Evolutionary conservation across 495 filamentous ascomycete genomes (phyloP).

Genomic region (Hyaloscypha variabilis): DNA sequence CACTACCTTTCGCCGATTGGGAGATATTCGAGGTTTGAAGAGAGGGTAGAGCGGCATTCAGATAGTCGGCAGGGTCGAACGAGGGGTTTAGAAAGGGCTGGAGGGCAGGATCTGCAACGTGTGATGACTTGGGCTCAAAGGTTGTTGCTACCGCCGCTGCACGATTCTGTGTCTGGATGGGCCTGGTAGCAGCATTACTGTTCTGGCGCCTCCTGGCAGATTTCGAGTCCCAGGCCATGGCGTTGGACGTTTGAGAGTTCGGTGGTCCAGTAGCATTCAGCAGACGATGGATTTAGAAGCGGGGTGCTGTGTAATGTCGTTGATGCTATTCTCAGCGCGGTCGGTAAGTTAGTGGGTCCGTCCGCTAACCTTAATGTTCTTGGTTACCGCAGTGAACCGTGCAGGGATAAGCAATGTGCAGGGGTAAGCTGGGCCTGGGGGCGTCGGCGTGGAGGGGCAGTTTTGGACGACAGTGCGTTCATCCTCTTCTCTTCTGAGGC

Average conservation of each 20-base stretch:
- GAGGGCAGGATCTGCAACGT: slow-evolving; percentile 62
- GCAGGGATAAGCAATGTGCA: neutral
- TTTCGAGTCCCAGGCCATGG: slow-evolving; percentile 44
- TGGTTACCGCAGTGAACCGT: neutral
- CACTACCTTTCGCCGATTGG: slow-evolving; percentile 46
- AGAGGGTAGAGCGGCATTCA: slow-evolving; percentile 74
- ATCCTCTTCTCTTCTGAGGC: neutral
- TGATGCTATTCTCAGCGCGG: neutral
- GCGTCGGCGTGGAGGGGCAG: neutral
- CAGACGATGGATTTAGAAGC: neutral
- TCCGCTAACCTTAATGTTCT: neutral
- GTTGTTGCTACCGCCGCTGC: slow-evolving; percentile 4
- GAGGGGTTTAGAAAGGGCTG: slow-evolving; percentile 69
- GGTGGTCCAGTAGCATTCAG: neutral
- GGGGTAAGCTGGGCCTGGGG: neutral
- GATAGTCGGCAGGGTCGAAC: slow-evolving; percentile 80
- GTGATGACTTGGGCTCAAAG: slow-evolving; percentile 48
- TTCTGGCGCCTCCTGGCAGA: slow-evolving; percentile 41
- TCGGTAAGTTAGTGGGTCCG: neutral
- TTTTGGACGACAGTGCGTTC: neutral
- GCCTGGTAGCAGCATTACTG: slow-evolving; percentile 28
- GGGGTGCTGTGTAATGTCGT: neutral
- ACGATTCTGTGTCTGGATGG: slow-evolving; percentile 1
- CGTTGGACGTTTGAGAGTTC: neutral
- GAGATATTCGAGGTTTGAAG: slow-evolving; percentile 47